phyloP scores from a whole-genome alignment of 2,329 filamentous ascomycete species.

The Penicillium sp. region DNA sequence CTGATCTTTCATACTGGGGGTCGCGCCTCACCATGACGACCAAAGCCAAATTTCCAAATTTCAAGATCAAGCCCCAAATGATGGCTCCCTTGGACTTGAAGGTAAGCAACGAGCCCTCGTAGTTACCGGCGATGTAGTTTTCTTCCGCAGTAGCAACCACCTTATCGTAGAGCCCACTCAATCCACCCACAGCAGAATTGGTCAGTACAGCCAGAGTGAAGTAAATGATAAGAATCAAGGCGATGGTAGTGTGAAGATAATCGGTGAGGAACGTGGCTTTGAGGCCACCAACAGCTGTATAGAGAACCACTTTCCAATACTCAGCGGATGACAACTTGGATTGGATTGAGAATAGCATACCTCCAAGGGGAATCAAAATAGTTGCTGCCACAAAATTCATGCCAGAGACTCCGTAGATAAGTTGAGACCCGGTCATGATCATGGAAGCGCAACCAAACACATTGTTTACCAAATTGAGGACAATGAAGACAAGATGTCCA shows the following conservation, averaged over 20 bases:
- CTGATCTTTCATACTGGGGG: no score
- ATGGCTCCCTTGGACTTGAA: conserved; percentile 49
- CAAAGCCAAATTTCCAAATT: conserved; percentile 51
- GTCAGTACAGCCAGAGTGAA: conserved; percentile 49
- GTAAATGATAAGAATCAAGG: conserved; percentile 50
- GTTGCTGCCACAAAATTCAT: conserved; percentile 51
- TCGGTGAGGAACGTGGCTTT: conserved; percentile 54
- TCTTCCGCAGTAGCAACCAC: conserved; percentile 44
- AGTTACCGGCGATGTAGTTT: conserved; percentile 49
- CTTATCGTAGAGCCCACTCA: conserved; percentile 49
- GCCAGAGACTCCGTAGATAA: conserved; percentile 49
- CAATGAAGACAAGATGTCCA: conserved; percentile 43
- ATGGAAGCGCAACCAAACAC: conserved; percentile 48
- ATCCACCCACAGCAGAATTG: conserved; percentile 44
- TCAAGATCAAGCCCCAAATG: conserved; percentile 49
- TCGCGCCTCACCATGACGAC: conserved; percentile 47
- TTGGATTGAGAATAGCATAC: conserved; percentile 23
- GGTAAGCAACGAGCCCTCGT: conserved; percentile 48
- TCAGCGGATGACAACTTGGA: neutral
- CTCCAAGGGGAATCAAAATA: conserved; percentile 48
- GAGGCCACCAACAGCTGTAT: conserved; percentile 50
- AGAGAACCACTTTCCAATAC: conserved; percentile 42
- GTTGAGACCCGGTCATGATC: conserved; percentile 48
- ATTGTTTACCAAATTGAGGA: conserved; percentile 46
- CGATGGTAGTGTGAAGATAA: conserved; percentile 50